phyloP scores from a whole-genome alignment of 164 flowering plant genomes.

The Magnolia changhungtana region DNA sequence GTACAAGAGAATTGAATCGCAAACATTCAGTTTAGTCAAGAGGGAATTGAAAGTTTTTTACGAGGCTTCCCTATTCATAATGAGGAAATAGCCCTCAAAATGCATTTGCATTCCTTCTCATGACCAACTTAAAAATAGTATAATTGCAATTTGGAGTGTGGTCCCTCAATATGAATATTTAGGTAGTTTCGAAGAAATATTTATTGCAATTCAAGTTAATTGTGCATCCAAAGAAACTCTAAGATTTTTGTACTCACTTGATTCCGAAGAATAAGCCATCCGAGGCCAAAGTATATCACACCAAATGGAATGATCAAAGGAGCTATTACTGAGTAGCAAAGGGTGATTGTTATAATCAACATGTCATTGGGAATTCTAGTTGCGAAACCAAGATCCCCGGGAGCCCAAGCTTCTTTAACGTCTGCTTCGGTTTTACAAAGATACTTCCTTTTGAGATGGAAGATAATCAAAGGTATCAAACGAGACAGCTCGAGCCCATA shows the following conservation, averaged over 20 bases:
- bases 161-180: too few species aligned
- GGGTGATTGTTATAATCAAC: slow-evolving; percentile 68
- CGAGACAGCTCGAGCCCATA: slow-evolving; percentile 93
- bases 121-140: too few species aligned
- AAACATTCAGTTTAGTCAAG: too few species aligned
- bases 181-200: not conserved
- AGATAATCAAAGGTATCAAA: slow-evolving; percentile 74
- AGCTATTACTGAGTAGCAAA: slow-evolving; percentile 89
- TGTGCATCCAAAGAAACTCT: not conserved
- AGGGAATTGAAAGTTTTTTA: too few species aligned
- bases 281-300: slow-evolving; percentile 72
- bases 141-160: too few species aligned
- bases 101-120: too few species aligned
- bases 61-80: too few species aligned
- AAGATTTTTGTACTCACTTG: slow-evolving; percentile 44
- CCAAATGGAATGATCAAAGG: slow-evolving; percentile 89
- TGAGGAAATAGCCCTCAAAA: too few species aligned
- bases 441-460: slow-evolving; percentile 74
- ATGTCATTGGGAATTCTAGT: slow-evolving; percentile 80
- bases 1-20: too few species aligned
- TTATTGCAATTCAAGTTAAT: not conserved
- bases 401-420: slow-evolving; percentile 82
- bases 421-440: slow-evolving; percentile 90
- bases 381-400: slow-evolving; percentile 67
- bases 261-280: slow-evolving; percentile 89